Base-by-base conservation (phyloP, 257 asterid genomes). In the Solanum medicagineum region DNA sequence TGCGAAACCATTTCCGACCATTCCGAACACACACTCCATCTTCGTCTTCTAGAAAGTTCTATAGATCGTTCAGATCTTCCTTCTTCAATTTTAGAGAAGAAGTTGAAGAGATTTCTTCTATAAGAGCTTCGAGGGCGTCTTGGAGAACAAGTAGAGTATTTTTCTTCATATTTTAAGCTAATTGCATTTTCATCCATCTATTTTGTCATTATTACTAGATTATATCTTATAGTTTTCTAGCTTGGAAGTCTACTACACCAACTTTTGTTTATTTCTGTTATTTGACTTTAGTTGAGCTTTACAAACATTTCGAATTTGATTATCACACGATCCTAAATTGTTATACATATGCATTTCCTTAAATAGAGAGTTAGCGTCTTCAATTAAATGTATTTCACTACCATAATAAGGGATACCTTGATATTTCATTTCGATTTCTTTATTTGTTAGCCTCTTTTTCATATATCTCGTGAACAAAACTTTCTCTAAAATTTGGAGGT, bases 21-120 rank as follows among this genome's bases (percentile, higher is more conserved):
- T 17, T 24, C 99, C 99, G 51, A 97, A 97, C 12, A 97, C 98
- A 3, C 98, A 94, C 92, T 97, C 99, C 99, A 97, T 96, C 62
- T 57, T 69, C 44, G 53, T 74, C 47, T 56, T 69, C 77, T 53
- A 32, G 26, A 53, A 24, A 54, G 57, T 84, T 59, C 82, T 49
- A 20, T 54, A 65, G 73, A 65, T 26, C 10, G 20, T 7, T 65
- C 2, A 24, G 24, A 22, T 84, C n/a, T 73, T 88, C 77, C 77
- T 71, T 60, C 20, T 63, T 86, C 85, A 40, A 87, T 91, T 88
- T 87, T 32, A 32, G 42, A 45, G 22, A 71, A 17, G 44, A n/a
- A 1, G 7, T 83, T 9, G 47, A n/a, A 80, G 32, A 83, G 81
- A 80, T 63, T 75, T 47, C 59, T 74, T 9, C 29, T 14, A 73